A percentile compares a stretch with the other conserved stretches of the same genome.
Conservation (phyloP, 495 filamentous ascomycete genomes). For the Lophium mytilinum region DNA sequence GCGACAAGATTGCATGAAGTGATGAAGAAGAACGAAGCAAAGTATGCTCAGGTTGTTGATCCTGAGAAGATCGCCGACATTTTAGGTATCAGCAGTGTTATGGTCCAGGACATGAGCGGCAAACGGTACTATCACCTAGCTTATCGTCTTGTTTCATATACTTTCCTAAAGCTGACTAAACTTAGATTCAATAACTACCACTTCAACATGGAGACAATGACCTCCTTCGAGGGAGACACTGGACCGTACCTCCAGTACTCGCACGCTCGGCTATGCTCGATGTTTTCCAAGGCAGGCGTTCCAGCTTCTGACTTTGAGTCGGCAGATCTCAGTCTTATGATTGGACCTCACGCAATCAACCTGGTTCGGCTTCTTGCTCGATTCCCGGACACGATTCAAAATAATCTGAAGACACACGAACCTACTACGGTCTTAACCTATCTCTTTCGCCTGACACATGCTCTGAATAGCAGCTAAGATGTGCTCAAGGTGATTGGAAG, state of each 20-base stretch:
- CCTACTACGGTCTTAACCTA: slow-evolving; percentile 48
- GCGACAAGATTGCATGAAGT: slow-evolving; percentile 59
- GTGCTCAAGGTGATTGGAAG: slow-evolving; percentile 31
- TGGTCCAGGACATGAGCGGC: slow-evolving; percentile 65
- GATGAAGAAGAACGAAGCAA: slow-evolving; percentile 56
- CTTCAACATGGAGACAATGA: slow-evolving; percentile 62
- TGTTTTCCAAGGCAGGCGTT: slow-evolving; percentile 28
- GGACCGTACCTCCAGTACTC: slow-evolving; percentile 64
- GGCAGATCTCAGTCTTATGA: slow-evolving; percentile 51
- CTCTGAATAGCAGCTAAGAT: slow-evolving; percentile 32
- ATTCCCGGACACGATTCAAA: slow-evolving; percentile 56
- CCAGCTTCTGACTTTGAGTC: slow-evolving; percentile 24
- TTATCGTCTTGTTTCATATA: not conserved
- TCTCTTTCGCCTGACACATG: slow-evolving; percentile 37
- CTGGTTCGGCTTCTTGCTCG: slow-evolving; percentile 52
- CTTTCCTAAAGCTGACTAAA: slow-evolving; percentile 13
- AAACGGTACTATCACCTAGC: slow-evolving; percentile 49
- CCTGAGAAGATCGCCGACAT: slow-evolving; percentile 44
- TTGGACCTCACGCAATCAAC: slow-evolving; percentile 49
- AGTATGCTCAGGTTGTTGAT: slow-evolving; percentile 57
- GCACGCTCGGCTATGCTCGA: slow-evolving; percentile 59
- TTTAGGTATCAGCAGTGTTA: slow-evolving; percentile 61
- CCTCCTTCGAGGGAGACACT: slow-evolving; percentile 62
- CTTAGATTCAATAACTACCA: slow-evolving; percentile 56
- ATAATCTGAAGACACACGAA: slow-evolving; percentile 56